Evolutionary conservation across 371 early-diverging fungal species (phyloP).

Genomic region (Vavraia culicis): DNA sequence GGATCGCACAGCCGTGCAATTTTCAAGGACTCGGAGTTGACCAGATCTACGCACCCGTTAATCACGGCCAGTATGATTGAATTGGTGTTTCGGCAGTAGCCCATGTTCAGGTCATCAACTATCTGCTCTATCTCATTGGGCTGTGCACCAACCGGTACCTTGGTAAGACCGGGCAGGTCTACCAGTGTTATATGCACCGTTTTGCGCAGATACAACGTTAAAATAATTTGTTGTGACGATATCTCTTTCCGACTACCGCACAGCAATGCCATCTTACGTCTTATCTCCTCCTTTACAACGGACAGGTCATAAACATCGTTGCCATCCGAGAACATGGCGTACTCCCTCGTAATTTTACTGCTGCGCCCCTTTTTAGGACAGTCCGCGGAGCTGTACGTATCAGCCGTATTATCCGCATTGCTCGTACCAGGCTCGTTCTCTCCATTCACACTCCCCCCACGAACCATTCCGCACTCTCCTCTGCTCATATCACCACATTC

Average conservation of each 20-base stretch:
- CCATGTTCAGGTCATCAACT: constrained; percentile 69
- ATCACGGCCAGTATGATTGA: constrained; percentile 83
- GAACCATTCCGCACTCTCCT: too few species aligned
- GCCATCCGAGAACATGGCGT: too few species aligned
- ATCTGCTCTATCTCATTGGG: constrained; percentile 66
- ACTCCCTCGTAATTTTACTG: too few species aligned
- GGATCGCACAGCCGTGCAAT: constrained; percentile 82
- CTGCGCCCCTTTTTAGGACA: constrained; percentile 1
- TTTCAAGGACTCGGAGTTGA: constrained; percentile 81
- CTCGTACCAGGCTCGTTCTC: not conserved
- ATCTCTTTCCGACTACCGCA: constrained; percentile 60
- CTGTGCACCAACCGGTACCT: constrained; percentile 71
- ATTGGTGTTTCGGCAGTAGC: constrained; percentile 68
- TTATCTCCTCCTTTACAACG: constrained; percentile 65
- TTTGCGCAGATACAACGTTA: constrained; percentile 66
- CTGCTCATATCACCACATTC: constrained; percentile 46
- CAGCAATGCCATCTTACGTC: constrained; percentile 63
- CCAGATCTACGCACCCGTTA: constrained; percentile 85
- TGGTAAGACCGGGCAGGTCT: constrained; percentile 79
- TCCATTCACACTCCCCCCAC: too few species aligned
- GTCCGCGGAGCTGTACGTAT: constrained; percentile 5
- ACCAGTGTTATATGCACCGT: constrained; percentile 82
- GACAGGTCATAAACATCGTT: constrained; percentile 47
- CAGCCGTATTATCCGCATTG: not conserved
- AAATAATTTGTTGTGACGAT: constrained; percentile 59